phyloP scores from a whole-genome alignment of 164 flowering plant genomes.

The Dillenia turbinata region DNA sequence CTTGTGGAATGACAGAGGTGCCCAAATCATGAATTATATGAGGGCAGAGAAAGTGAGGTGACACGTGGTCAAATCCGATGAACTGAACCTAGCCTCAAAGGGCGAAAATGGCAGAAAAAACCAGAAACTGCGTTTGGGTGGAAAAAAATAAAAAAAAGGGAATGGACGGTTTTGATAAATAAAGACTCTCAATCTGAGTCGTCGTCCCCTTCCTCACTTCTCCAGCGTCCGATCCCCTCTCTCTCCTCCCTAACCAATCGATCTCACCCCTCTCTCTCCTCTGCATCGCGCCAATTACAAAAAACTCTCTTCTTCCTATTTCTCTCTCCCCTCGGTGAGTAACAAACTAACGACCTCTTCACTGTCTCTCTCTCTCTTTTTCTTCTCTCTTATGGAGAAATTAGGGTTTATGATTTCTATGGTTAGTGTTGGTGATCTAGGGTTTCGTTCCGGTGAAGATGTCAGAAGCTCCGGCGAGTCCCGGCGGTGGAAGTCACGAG shows the following conservation, averaged over 20 bases:
- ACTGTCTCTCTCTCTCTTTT: constrained; percentile 4
- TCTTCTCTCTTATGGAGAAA: not conserved
- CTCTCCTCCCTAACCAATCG: constrained; percentile 1
- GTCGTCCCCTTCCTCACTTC: constrained; percentile 24
- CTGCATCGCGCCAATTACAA: constrained; percentile 1
- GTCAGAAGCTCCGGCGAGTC: constrained; percentile 59
- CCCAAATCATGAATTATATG: no score
- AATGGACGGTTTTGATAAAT: constrained; percentile 29
- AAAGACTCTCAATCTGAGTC: constrained; percentile 26
- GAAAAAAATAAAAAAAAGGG: not conserved
- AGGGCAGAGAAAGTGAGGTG: no score
- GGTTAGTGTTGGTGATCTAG: constrained; percentile 5
- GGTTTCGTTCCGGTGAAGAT: constrained; percentile 24
- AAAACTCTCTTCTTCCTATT: not conserved
- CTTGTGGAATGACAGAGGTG: no score
- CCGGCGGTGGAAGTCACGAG: constrained; percentile 56
- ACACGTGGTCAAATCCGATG: no score
- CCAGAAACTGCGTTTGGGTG: not conserved
- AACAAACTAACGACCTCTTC: not conserved
- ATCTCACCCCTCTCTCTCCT: constrained; percentile 21
- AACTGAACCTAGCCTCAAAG: no score
- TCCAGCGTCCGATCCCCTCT: constrained; percentile 32
- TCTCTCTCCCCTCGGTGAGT: not conserved
- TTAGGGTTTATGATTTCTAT: constrained; percentile 11
- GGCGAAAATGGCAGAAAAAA: no score